Evolutionary conservation across 139 green algal genomes (phyloP).

Genomic region (Gonium pectorale): DNA sequence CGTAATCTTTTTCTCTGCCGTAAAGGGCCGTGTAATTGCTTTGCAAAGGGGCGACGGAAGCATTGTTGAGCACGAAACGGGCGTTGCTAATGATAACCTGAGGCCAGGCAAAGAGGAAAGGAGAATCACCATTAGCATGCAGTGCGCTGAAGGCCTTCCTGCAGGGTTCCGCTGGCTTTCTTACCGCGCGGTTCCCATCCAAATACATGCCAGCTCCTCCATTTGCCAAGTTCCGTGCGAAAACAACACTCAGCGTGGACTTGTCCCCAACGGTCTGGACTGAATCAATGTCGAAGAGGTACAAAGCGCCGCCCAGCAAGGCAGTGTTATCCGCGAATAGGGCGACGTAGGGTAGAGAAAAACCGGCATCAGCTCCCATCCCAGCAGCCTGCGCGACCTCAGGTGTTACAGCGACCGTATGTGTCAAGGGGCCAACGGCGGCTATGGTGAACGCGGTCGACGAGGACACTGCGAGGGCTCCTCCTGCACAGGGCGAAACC

Average conservation of each 20-base stretch:
- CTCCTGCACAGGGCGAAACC: background rate
- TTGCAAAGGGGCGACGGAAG: background rate
- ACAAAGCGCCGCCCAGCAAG: background rate
- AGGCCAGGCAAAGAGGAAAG: background rate
- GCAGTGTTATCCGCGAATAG: constrained; percentile 5
- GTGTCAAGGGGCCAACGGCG: background rate
- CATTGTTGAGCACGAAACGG: background rate
- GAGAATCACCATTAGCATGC: background rate
- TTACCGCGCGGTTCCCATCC: constrained; percentile 4
- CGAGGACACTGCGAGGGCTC: background rate
- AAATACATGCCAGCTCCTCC: constrained; percentile 1
- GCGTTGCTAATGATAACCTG: background rate
- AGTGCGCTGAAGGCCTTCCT: background rate
- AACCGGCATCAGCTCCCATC: background rate
- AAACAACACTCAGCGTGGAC: background rate
- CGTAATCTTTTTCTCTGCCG: background rate
- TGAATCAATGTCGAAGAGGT: background rate
- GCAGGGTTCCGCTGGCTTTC: background rate
- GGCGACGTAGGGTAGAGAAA: background rate
- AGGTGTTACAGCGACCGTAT: background rate
- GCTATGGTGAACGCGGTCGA: background rate
- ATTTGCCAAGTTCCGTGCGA: background rate
- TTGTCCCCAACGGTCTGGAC: background rate
- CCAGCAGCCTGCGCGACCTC: background rate
- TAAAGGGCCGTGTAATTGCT: background rate